Evolutionary conservation across 1,139 yeast species (phyloP).

Genomic region (Tardiomyces blankii): DNA sequence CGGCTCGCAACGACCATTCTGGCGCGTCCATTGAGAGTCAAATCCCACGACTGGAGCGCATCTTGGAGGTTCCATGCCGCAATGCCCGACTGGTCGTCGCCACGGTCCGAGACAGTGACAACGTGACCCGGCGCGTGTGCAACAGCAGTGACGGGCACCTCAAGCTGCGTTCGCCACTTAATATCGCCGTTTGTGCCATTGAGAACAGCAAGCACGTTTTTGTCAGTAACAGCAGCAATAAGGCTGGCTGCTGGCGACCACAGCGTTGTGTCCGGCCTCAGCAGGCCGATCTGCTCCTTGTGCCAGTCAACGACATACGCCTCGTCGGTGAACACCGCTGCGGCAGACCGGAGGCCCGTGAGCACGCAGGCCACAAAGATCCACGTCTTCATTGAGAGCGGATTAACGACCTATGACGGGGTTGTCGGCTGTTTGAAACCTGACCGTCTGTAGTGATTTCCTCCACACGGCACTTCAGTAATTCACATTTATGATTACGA

Average conservation of each 20-base stretch:
- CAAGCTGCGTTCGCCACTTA: background rate
- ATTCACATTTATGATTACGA: too few relatives aligned
- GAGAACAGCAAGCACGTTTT: background rate
- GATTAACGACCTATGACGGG: too few relatives aligned
- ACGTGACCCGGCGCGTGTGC: background rate
- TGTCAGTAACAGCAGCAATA: background rate
- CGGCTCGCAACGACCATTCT: background rate
- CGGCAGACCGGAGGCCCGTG: background rate
- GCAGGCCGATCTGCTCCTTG: background rate
- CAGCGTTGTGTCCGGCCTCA: background rate
- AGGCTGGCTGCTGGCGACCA: background rate
- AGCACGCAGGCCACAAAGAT: background rate
- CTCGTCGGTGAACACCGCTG: background rate
- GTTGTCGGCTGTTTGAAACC: too few relatives aligned
- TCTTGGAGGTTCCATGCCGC: background rate
- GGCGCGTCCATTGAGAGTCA: background rate
- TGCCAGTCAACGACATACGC: background rate
- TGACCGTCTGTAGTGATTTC: too few relatives aligned
- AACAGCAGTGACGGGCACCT: conserved; percentile 15
- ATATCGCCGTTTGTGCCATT: background rate
- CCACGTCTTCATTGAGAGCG: background rate
- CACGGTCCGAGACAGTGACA: background rate
- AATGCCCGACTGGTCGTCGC: background rate
- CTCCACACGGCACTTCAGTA: too few relatives aligned
- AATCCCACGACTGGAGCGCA: background rate